A percentile compares a stretch with the other conserved stretches of the same genome.
Conservation (phyloP, 2,329 filamentous ascomycete species). For the Arthrobotrys sphaeroides region DNA sequence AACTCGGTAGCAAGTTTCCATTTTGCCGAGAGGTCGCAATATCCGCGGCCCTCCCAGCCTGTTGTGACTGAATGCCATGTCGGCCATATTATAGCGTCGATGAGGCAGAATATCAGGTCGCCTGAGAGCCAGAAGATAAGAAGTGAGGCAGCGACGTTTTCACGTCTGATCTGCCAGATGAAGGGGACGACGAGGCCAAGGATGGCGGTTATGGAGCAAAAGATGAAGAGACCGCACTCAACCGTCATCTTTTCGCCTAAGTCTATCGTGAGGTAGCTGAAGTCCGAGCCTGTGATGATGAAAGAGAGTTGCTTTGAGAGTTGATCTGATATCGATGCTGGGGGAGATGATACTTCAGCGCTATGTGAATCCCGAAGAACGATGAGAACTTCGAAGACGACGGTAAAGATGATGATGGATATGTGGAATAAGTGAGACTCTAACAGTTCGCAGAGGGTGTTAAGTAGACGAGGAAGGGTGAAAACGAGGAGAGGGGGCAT, state of each 20-base stretch:
- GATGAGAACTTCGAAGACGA: slow-evolving; percentile 1
- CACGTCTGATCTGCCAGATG: slow-evolving; percentile 69
- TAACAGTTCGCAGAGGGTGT: slow-evolving; percentile 9
- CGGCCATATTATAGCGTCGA: slow-evolving; percentile 74
- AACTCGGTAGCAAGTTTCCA: slow-evolving; percentile 66
- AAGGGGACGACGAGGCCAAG: slow-evolving; percentile 69
- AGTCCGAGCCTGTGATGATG: neutral
- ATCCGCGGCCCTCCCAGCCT: slow-evolving; percentile 68
- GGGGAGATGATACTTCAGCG: neutral
- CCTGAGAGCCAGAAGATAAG: slow-evolving; percentile 69
- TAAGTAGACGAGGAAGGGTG: slow-evolving; percentile 4
- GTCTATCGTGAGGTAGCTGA: neutral
- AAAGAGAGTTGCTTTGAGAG: neutral
- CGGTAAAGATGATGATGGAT: slow-evolving; percentile 13
- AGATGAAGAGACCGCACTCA: slow-evolving; percentile 46
- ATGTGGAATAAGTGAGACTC: slow-evolving; percentile 37
- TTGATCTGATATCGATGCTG: neutral
- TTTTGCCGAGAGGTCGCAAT: slow-evolving; percentile 73
- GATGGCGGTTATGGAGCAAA: slow-evolving; percentile 59
- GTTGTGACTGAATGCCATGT: slow-evolving; percentile 67
- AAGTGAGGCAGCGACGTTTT: slow-evolving; percentile 69
- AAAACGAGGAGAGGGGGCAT: slow-evolving; percentile 10
- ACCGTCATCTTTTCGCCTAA: slow-evolving; percentile 8
- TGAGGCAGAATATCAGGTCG: slow-evolving; percentile 68
- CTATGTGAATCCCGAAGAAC: slow-evolving; percentile 2